A percentile compares a stretch with the other conserved stretches of the same genome.
Conservation (phyloP, 805 yeast genomes). For the Kazachstania bromeliacearum region DNA sequence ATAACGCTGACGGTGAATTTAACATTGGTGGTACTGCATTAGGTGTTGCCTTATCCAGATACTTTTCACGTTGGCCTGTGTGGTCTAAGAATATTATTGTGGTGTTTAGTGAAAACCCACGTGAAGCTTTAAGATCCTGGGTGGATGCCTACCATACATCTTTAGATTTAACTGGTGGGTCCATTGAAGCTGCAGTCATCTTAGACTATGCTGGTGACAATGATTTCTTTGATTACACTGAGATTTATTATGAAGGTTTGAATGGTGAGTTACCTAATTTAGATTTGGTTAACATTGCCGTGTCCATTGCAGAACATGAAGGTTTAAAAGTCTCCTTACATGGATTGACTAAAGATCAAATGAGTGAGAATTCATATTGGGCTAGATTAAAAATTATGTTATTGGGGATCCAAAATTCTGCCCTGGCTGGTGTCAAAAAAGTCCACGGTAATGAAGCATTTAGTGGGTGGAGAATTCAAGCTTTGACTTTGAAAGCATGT, state of each 20-base stretch:
- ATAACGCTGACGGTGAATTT: conserved; percentile 48
- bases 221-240: conserved; percentile 67
- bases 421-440: conserved; percentile 57
- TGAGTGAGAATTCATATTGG: conserved; percentile 40
- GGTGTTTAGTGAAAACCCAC: conserved; percentile 69
- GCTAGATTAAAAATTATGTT: conserved; percentile 50
- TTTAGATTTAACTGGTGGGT: conserved; percentile 82
- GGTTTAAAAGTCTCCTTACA: conserved; percentile 63
- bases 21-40: conserved; percentile 79
- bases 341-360: conserved; percentile 38
- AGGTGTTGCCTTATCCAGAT: conserved; percentile 63
- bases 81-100: conserved; percentile 93
- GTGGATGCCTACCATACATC: conserved; percentile 87
- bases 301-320: conserved; percentile 66
- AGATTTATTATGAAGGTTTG: conserved; percentile 73
- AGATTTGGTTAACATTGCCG: conserved; percentile 78
- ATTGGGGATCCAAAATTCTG: conserved; percentile 58
- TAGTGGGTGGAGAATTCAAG: conserved; percentile 93
- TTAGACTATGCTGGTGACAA: conserved; percentile 60
- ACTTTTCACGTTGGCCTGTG: conserved; percentile 74
- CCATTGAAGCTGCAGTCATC: conserved; percentile 83
- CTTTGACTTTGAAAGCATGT: conserved; percentile 67
- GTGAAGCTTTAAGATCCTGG: conserved; percentile 69
- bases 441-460: conserved; percentile 80
- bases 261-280: conserved; percentile 95